A percentile compares a stretch with the other conserved stretches of the same genome.
Evolutionary conservation across 2,329 filamentous ascomycete species (phyloP).

Genomic region (Clarireedia paspali): DNA sequence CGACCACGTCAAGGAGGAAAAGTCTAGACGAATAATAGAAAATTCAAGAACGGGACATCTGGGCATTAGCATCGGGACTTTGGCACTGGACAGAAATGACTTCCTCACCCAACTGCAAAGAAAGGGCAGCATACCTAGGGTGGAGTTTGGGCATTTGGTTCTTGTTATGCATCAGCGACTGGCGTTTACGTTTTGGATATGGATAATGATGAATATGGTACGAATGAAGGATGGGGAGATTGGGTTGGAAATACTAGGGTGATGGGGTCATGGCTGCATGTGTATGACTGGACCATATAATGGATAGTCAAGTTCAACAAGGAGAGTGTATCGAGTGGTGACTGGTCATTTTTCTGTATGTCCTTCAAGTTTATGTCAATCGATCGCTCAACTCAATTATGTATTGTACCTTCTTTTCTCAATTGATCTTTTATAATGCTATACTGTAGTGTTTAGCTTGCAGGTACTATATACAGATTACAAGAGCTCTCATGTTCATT

Average conservation of each 20-base stretch:
- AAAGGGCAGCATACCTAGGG: not conserved
- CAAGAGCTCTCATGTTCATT: too few species aligned
- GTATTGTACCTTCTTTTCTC: too few species aligned
- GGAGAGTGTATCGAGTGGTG: not conserved
- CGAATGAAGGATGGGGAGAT: not conserved
- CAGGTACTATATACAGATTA: too few species aligned
- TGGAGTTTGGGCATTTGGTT: not conserved
- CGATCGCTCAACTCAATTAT: not conserved
- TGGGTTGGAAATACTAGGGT: not conserved
- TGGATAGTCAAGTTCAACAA: not conserved
- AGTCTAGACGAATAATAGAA: slow-evolving; percentile 17
- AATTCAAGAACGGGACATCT: not conserved
- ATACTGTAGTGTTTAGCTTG: too few species aligned
- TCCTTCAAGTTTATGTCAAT: not conserved
- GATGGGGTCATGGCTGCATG: not conserved
- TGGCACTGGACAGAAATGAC: slow-evolving; percentile 2
- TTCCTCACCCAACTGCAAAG: not conserved
- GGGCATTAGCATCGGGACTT: not conserved
- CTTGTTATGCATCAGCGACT: slow-evolving; percentile 1
- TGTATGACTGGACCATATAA: not conserved
- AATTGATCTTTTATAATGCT: too few species aligned
- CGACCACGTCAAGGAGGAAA: slow-evolving; percentile 17
- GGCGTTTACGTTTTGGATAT: slow-evolving; percentile 1
- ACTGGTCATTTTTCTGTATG: not conserved
- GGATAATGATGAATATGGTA: not conserved